Base-by-base conservation (phyloP, 805 yeast genomes). In the Spathaspora passalidarum region DNA sequence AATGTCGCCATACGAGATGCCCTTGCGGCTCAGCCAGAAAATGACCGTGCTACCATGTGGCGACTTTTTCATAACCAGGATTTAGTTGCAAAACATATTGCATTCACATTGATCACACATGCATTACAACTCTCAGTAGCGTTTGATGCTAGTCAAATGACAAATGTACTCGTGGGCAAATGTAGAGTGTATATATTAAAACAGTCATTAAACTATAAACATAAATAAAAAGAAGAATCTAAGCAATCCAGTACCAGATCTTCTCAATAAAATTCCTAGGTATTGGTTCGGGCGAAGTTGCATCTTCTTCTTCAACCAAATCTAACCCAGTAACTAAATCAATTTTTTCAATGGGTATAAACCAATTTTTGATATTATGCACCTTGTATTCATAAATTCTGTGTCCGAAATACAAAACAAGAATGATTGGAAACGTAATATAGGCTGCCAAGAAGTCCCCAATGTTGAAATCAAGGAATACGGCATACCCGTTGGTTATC, bases 401-500 rank as follows among this genome's bases (percentile, higher is more conserved):
- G 64, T 84, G 89, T 5, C 82, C 86, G 38, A 76, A 49, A 61
- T 79, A 84, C 38, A 85, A 66, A 4, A 65, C 65, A 2, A 78
- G 49, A 51, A 80, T 73, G 47, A 79, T 71, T 29, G 85, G 87
- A 41, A 85, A 58, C 0, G 89, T 84, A 49, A 85, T 72, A 63
- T 85, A 85, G 8, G 90, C 86, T 26, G 91, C 90, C 42, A 85
- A 65, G 55, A 85, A 85, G 60, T 82, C 83, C 5, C 78, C 62
- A 1, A 62, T 75, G 11, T 70, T 73, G 71, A 82, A 82, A 16
- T 72, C 72, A 49, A 85, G 75, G 63, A 85, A 84, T 4, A 80
- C 84, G 2, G 78, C 82, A 58, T 82, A 86, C 46, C 91, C 91
- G 55, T 86, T 85, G n/a, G 90, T 84, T 39, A 86, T 43, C 23